phyloP scores from a whole-genome alignment of 2,329 filamentous ascomycete species.

The Pseudogymnoascus sp. region DNA sequence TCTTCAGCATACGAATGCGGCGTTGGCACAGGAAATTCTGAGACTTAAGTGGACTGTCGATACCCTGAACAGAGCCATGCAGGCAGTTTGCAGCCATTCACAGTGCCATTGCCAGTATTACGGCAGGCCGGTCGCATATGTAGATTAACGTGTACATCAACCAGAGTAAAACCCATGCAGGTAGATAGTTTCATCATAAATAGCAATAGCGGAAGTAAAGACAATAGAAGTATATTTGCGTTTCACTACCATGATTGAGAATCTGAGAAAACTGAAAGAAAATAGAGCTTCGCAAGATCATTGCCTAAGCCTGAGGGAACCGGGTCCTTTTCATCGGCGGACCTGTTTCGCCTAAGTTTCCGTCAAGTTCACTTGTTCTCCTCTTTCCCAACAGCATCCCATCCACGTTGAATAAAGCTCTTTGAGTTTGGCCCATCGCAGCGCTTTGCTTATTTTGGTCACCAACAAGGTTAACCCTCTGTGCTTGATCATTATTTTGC shows the following conservation, averaged over 20 bases:
- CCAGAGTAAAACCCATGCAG: not conserved
- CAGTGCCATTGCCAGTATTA: not conserved
- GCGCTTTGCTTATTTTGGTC: not conserved
- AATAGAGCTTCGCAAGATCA: not conserved
- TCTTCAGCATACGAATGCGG: not conserved
- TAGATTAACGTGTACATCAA: not conserved
- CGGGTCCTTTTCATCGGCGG: not conserved
- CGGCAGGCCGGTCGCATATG: not conserved
- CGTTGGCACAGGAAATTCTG: not conserved
- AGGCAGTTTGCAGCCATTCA: not conserved
- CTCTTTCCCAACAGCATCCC: not conserved
- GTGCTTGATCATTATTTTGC: not conserved
- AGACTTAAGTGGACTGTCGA: not conserved
- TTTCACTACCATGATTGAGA: not conserved
- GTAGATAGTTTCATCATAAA: not conserved
- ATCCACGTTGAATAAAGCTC: not conserved
- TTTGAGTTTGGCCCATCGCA: not conserved
- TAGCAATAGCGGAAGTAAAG: not conserved
- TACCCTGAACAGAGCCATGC: not conserved
- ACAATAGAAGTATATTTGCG: not conserved
- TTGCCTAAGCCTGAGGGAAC: not conserved
- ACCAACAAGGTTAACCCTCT: not conserved
- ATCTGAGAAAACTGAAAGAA: not conserved
- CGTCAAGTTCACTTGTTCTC: not conserved
- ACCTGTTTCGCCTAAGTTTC: not conserved